Conservation (phyloP, 768 basidiomycete genomes). For the Xerocomus potaroensis region DNA sequence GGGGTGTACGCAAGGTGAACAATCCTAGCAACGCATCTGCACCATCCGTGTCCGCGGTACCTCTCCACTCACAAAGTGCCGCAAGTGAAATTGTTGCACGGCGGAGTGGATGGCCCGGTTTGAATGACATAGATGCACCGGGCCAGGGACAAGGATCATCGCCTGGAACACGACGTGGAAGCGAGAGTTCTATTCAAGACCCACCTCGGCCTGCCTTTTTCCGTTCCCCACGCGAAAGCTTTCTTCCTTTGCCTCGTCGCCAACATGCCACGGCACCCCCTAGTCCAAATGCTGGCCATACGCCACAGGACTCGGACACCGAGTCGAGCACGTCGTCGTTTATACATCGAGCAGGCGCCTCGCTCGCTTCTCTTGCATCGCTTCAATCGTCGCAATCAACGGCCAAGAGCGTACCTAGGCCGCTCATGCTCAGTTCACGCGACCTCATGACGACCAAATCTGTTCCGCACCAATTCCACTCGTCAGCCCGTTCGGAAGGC, state of each 20-base stretch:
- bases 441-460: slow-evolving; percentile 35
- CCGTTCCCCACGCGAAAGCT: slow-evolving; percentile 53
- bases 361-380: slow-evolving; percentile 43
- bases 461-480: slow-evolving; percentile 16
- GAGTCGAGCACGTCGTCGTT: slow-evolving; percentile 24
- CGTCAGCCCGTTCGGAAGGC: slow-evolving; percentile 33
- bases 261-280: slow-evolving; percentile 26
- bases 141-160: slow-evolving; percentile 38
- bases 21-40: slow-evolving; percentile 3
- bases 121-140: neutral
- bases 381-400: slow-evolving; percentile 31
- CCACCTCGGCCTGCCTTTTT: slow-evolving; percentile 58
- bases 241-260: slow-evolving; percentile 37
- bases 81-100: slow-evolving; percentile 19
- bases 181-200: slow-evolving; percentile 36
- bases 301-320: slow-evolving; percentile 20
- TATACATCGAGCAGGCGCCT: slow-evolving; percentile 35
- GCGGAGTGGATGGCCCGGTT: slow-evolving; percentile 14
- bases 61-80: slow-evolving; percentile 15
- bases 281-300: slow-evolving; percentile 25
- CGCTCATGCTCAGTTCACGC: slow-evolving; percentile 58
- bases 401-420: slow-evolving; percentile 56
- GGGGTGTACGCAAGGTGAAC: slow-evolving; percentile 23
- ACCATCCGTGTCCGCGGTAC: neutral
- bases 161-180: slow-evolving; percentile 34